Conservation (phyloP, 345 rosid genomes). For the Eucalyptus microcorys region DNA sequence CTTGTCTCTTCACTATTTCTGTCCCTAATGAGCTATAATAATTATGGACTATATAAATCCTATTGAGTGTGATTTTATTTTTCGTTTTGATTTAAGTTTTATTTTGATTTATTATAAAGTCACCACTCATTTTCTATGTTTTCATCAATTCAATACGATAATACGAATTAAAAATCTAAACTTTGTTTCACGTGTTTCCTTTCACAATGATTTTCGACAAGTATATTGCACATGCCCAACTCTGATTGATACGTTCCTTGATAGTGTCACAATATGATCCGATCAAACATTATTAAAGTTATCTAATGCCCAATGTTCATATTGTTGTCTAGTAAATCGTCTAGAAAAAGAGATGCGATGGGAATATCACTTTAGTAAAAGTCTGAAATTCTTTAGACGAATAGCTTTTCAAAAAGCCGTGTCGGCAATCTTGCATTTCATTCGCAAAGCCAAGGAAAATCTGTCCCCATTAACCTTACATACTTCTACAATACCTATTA, state of each 20-base stretch:
- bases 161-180: background rate
- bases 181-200: background rate
- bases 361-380: background rate
- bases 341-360: background rate
- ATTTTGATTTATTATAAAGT: background rate
- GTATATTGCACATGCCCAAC: background rate
- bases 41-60: background rate
- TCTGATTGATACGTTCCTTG: too few species aligned
- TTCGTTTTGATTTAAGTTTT: background rate
- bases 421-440: background rate
- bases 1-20: too few species aligned
- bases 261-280: background rate
- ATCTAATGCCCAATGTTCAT: background rate
- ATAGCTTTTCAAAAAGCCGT: too few species aligned
- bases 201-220: background rate
- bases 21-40: background rate
- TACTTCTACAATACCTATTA: too few species aligned
- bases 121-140: background rate
- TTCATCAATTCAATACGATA: too few species aligned
- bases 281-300: background rate
- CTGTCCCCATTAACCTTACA: background rate
- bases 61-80: background rate
- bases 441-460: background rate
- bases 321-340: too few species aligned
- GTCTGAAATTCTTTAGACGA: background rate